phyloP scores from a whole-genome alignment of 306 rosid species.

The Chamaecrista fasciculata region DNA sequence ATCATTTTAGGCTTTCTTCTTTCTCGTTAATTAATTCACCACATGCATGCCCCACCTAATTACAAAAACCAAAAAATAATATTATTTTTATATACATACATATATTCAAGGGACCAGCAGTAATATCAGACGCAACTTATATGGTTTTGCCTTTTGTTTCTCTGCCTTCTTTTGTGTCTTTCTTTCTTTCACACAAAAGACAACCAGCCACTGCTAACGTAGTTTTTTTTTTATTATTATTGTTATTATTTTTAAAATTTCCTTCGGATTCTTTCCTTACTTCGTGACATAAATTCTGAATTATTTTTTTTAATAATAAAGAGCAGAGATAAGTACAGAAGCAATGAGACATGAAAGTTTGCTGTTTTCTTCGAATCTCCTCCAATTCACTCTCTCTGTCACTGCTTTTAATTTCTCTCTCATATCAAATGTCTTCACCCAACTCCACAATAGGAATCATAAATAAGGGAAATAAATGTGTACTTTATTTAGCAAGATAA shows the following conservation, averaged over 20 bases:
- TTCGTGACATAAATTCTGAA: slow-evolving; percentile 48
- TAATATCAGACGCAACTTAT: slow-evolving; percentile 41
- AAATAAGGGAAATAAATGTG: slow-evolving; percentile 41
- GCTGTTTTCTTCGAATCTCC: slow-evolving; percentile 45
- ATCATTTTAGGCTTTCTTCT: no score
- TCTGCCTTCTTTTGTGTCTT: slow-evolving; percentile 28
- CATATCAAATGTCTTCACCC: slow-evolving; percentile 45
- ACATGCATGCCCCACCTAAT: no score
- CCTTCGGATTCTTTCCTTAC: slow-evolving; percentile 39
- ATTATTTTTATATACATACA: no score
- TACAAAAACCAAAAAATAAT: no score
- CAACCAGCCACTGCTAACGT: slow-evolving; percentile 30
- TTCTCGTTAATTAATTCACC: no score
- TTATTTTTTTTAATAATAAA: no score
- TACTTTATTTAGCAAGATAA: slow-evolving; percentile 1
- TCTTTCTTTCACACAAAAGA: slow-evolving; percentile 31
- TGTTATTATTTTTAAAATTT: neutral
- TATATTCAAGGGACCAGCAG: slow-evolving; percentile 64
- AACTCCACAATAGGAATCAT: slow-evolving; percentile 47
- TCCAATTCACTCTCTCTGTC: no score
- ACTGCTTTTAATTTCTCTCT: no score
- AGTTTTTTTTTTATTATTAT: neutral
- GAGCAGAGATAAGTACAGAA: slow-evolving; percentile 44
- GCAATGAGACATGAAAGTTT: slow-evolving; percentile 45
- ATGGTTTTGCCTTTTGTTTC: slow-evolving; percentile 44